Base-by-base conservation (phyloP, 2,329 filamentous ascomycete species). In the Colletotrichum noveboracense region DNA sequence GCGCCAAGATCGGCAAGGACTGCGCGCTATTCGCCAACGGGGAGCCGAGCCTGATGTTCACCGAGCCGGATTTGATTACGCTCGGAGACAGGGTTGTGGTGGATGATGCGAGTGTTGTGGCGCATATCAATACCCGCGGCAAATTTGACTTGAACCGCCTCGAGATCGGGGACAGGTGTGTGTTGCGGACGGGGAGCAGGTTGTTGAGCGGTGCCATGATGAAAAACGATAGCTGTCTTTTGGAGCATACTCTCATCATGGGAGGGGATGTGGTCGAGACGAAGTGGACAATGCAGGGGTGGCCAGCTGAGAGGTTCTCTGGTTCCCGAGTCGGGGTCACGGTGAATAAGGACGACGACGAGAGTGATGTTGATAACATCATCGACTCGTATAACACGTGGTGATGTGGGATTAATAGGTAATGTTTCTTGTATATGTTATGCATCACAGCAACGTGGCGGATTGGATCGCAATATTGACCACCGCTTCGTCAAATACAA, bases 171-270 rank as follows among this genome's bases (percentile, higher is more conserved):
- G 85, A 89, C 71, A 80, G 90, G 18, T 89, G 88, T 77, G 89
- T 91, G 10, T 78, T 91, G 77, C 83, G 90, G 10, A 87, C 86
- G 4, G 89, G 89, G 3, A 89, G 87, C 58, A 83, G 90, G 36
- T 80, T 92, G 70, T 83, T 92, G 66, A 88, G 86, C 52, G 90
- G 89, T 13, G 89, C 89, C 6, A 84, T 79, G 24, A 91, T 91
- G 89, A 86, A 86, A 71, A 82, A 85, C 4, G 89, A 90, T 78
- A 86, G 87, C 24, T 89, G 89, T 77, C 81, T 92, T 43, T 79
- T 92, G 43, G 90, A 92, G 82, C 90, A 92, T 77, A 91, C 90
- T 0, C 84, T 91, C 6, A 85, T 92, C 56, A 89, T 92, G 86
- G 87, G 87, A 3, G 90, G 90, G 6, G 89, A 92, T 79, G 83